Conservation (phyloP, 345 rosid genomes). For the Pistacia atlantica region DNA sequence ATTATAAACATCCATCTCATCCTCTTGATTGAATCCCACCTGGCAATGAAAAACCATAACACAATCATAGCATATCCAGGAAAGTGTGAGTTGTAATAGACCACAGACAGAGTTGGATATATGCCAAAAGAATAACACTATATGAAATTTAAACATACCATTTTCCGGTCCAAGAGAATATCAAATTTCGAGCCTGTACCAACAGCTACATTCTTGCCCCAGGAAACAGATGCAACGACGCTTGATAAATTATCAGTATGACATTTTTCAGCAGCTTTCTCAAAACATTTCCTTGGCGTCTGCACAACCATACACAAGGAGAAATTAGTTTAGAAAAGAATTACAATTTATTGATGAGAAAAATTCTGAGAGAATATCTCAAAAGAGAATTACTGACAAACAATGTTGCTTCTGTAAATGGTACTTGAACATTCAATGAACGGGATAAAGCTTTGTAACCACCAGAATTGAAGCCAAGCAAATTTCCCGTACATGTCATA, state of each 20-base stretch:
- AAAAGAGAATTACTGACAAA: slow-evolving; percentile 55
- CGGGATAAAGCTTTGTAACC: slow-evolving; percentile 77
- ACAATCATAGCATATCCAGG: slow-evolving; percentile 8
- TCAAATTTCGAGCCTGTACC: slow-evolving; percentile 96
- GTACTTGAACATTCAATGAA: slow-evolving; percentile 81
- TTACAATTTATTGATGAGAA: slow-evolving; percentile 13
- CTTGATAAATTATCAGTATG: slow-evolving; percentile 73
- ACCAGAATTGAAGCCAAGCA: slow-evolving; percentile 87
- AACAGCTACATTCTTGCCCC: slow-evolving; percentile 92
- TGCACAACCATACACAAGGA: slow-evolving; percentile 30
- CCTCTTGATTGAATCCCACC: slow-evolving; percentile 49
- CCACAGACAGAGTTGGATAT: neutral
- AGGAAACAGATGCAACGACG: slow-evolving; percentile 88
- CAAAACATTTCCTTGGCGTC: slow-evolving; percentile 89
- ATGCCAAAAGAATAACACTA: slow-evolving; percentile 4
- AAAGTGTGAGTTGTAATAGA: slow-evolving; percentile 3
- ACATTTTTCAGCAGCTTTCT: slow-evolving; percentile 90
- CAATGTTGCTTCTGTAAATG: slow-evolving; percentile 93
- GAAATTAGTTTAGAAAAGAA: slow-evolving; percentile 2
- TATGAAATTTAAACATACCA: slow-evolving; percentile 30
- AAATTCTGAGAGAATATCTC: slow-evolving; percentile 4
- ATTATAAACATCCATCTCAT: slow-evolving; percentile 58
- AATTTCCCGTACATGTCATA: slow-evolving; percentile 84
- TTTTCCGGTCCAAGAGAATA: slow-evolving; percentile 65
- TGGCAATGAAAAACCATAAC: slow-evolving; percentile 33